Percentiles rank a stretch among this genome's conserved stretches.
Conservation (phyloP, 768 basidiomycete genomes). For the Austroboletus festivus region DNA sequence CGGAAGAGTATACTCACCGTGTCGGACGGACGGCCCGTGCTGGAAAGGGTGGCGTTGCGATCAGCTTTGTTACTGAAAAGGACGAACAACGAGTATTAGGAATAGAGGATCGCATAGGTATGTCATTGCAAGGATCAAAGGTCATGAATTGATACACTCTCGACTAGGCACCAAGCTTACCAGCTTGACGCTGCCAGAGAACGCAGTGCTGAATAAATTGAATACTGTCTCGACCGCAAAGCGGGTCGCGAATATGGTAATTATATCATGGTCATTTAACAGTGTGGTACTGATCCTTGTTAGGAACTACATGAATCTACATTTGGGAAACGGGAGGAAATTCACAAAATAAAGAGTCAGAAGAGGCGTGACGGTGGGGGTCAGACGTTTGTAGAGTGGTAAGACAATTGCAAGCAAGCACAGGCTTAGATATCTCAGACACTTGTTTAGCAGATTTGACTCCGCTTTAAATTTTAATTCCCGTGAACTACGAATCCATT, state of each 20-base stretch:
- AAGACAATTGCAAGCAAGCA: not conserved
- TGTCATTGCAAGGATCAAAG: conserved; percentile 27
- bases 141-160: not conserved
- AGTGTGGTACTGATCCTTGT: conserved; percentile 5
- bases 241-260: conserved; percentile 89
- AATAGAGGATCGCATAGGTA: conserved; percentile 87
- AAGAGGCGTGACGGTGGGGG: conserved; percentile 12
- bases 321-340: conserved; percentile 87
- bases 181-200: conserved; percentile 77
- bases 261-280: not conserved
- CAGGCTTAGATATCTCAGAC: not conserved
- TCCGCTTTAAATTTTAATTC: conserved; percentile 16
- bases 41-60: conserved; percentile 82
- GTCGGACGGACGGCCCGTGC: conserved; percentile 92
- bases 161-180: conserved; percentile 65
- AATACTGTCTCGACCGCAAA: conserved; percentile 92
- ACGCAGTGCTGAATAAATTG: conserved; percentile 75
- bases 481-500: conserved; percentile 11
- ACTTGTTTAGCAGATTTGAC: not conserved
- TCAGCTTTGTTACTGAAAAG: conserved; percentile 92
- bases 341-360: conserved; percentile 61
- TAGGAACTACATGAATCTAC: conserved; percentile 84
- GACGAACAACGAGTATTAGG: conserved; percentile 81
- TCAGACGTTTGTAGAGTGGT: not conserved
- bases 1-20: conserved; percentile 95